Conservation (phyloP, 805 yeast species). For the Pichia manshurica region DNA sequence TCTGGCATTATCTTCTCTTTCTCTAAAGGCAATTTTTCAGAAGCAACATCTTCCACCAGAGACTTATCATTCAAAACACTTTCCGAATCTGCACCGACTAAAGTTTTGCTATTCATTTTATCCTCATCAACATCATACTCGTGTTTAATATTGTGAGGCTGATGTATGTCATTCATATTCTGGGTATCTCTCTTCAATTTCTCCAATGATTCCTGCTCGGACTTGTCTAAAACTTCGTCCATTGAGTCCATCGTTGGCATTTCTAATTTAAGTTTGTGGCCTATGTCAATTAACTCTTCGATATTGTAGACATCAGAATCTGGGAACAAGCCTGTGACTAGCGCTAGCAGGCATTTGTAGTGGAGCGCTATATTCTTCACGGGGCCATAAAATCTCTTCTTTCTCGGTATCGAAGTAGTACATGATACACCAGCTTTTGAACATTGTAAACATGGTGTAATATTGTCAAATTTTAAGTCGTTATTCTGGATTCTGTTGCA, state of each 20-base stretch:
- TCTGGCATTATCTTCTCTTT: too few species aligned
- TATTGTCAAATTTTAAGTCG: conserved; percentile 32
- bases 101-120: too few species aligned
- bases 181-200: conserved; percentile 1
- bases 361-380: conserved; percentile 39
- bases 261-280: conserved; percentile 28
- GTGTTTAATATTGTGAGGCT: not conserved
- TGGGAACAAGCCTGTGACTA: conserved; percentile 39
- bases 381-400: conserved; percentile 37
- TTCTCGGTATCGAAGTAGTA: conserved; percentile 37
- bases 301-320: conserved; percentile 39
- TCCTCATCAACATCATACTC: not conserved
- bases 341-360: conserved; percentile 35
- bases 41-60: too few species aligned
- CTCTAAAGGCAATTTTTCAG: too few species aligned
- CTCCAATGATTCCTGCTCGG: conserved; percentile 7
- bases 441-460: conserved; percentile 38
- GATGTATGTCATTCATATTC: not conserved
- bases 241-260: conserved; percentile 30
- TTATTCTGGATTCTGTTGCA: conserved; percentile 34
- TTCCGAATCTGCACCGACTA: too few species aligned
- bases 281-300: conserved; percentile 36
- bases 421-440: conserved; percentile 34
- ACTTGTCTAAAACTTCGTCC: conserved; percentile 11
- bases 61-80: too few species aligned